Evolutionary conservation across 2,329 filamentous ascomycete species (phyloP), one percentile per base, ranked within the genome.

Genomic region (Ceratocystis destructans): DNA sequence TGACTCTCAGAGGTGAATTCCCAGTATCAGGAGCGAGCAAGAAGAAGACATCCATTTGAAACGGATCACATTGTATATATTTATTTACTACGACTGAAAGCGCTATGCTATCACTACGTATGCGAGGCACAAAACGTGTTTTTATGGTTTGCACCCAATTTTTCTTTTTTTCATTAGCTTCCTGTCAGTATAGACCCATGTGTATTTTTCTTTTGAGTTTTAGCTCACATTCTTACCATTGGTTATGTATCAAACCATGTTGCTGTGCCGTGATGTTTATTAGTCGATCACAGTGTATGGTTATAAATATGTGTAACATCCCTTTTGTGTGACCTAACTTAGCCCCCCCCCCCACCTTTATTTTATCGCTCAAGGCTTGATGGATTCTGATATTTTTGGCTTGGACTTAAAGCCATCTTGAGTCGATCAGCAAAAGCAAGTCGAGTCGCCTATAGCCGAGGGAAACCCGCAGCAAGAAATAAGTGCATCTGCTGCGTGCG

Each of bases 141-240:
- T 37, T 37, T 7, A 59, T 25, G n/a, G 25, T 10, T 37, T 20
- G 31, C 17, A 59, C 55, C 6, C 53, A 12, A 5, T 57, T n/a
- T 55, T 33, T 20, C n/a, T 20, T 33, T 37, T 33, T 37, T 28
- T 53, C 22, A 41, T 15, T 41, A 41, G 37, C 37, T 28, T 28
- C 20, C 48, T 53, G 55, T 59, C 55, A 59, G n/a, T 62, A 59
- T 37, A 59, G 28, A 59, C 8, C 28, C 8, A 59, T 41, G n/a
- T 59, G 15, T 37, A 37, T 20, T 20, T 8, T 25, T 10, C 17
- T n/a, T 7, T 7, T 31, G 28, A 59, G 55, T 31, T n/a, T 41
- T 33, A 17, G 17, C 55, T 59, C 25, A 55, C 5, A 25, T 55
- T 28, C 12, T 31, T 55, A 22, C 22, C 12, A 7, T 25, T 15